Evolutionary conservation across 164 flowering plant genomes (phyloP).

Genomic region (Warburgia ugandensis): DNA sequence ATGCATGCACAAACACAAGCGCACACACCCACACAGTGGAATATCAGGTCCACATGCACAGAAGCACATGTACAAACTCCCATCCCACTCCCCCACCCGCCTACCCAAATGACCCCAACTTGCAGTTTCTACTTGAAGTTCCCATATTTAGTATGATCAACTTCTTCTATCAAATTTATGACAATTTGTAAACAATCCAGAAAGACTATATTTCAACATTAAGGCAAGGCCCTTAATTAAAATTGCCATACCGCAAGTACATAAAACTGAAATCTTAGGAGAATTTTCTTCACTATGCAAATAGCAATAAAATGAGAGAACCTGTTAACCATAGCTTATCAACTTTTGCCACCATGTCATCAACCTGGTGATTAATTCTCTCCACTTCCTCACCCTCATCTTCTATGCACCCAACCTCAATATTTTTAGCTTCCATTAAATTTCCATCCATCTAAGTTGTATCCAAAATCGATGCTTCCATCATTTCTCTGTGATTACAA

Average conservation of each 20-base stretch:
- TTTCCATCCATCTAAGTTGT: too few relatives aligned
- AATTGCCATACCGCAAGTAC: neutral
- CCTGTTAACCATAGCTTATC: constrained; percentile 28
- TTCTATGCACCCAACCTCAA: too few relatives aligned
- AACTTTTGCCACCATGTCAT: constrained; percentile 35
- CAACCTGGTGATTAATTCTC: constrained; percentile 27
- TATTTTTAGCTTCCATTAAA: too few relatives aligned
- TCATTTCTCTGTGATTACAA: too few relatives aligned
- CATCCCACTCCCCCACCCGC: too few relatives aligned
- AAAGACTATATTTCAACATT: neutral
- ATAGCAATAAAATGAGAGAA: neutral
- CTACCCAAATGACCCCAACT: too few relatives aligned
- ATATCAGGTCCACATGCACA: too few relatives aligned
- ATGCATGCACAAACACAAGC: too few relatives aligned
- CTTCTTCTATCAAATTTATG: neutral
- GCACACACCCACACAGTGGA: too few relatives aligned
- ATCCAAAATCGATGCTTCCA: too few relatives aligned
- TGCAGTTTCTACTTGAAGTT: too few relatives aligned
- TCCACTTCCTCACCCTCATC: constrained; percentile 21
- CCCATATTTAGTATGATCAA: neutral
- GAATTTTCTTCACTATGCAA: neutral
- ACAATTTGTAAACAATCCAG: neutral
- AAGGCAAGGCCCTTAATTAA: neutral
- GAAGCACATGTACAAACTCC: too few relatives aligned
- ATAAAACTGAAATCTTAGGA: neutral